Evolutionary conservation across 2,329 filamentous ascomycete genomes (phyloP), one percentile per base, ranked within the genome.

Genomic region (Canariomyces notabilis): DNA sequence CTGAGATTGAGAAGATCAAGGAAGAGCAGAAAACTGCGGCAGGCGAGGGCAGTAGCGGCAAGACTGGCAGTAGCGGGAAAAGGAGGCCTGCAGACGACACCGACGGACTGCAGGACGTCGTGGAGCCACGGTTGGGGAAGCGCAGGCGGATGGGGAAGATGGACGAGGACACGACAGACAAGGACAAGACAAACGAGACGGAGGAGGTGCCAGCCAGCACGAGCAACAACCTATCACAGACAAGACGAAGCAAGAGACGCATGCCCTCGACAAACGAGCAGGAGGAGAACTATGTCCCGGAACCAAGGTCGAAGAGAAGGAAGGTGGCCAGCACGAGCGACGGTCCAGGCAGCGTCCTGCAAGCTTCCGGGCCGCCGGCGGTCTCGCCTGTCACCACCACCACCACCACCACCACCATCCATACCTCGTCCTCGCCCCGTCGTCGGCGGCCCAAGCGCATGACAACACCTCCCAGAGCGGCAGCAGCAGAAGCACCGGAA

Each of bases 1-100:
- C 44, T 42, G 38, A 47, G 35, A 47, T 47, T 36, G 29, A 19
- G n/a, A 47, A 47, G 37, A 42, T 47, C 37, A 26, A 47, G 37
- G 37, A 19, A 42, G 44, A 47, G 33, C 44, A 42, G 44, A 42
- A 47, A 26, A 26, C 37, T 33, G 44, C 44, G 31, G 44, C 26
- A 33, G 5, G 22, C 42, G 37, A 46, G 36, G 32, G 31, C 29
- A 41, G 43, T 32, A 41, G 36, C 36, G 29, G 35, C 37, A 40
- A 40, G 23, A 40, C 23, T 40, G 37, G 37, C 37, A 40, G 23
- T 26, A 34, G 37, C 31, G 34, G 36, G 43, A 41, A 46, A 37
- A 46, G 37, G 37, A 41, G 29, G 43, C 43, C 18, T 21, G 29
- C 36, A 46, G 31, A 39, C 34, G 21, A 23, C 26, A 42, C 2